phyloP scores from a whole-genome alignment of 352 stramenopile genomes.

The Pythium grandisporangium region DNA sequence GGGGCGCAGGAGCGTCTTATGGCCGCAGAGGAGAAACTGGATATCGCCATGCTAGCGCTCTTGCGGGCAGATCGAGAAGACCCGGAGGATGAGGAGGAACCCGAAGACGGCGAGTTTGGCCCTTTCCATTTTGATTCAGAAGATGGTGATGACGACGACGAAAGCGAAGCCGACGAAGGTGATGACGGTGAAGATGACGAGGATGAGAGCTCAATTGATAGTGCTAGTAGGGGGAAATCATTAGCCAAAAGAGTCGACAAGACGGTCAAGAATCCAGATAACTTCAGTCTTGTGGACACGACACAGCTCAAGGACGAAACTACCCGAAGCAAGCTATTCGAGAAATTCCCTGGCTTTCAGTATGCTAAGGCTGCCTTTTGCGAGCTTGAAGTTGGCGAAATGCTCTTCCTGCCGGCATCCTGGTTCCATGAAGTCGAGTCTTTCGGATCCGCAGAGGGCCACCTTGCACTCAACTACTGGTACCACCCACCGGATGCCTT shows the following conservation, averaged over 20 bases:
- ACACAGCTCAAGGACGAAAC: slow-evolving; percentile 22
- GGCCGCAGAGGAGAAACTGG: slow-evolving; percentile 45
- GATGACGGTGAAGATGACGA: slow-evolving; percentile 20
- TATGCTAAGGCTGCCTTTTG: slow-evolving; percentile 53
- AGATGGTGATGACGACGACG: slow-evolving; percentile 44
- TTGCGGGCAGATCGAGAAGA: slow-evolving; percentile 53
- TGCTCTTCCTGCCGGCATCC: slow-evolving; percentile 94
- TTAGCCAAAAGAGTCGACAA: slow-evolving; percentile 23
- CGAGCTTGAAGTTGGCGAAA: slow-evolving; percentile 87
- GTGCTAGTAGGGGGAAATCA: too few relatives aligned
- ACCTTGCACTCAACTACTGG: slow-evolving; percentile 88
- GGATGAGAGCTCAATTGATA: too few relatives aligned
- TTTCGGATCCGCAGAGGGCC: slow-evolving; percentile 45
- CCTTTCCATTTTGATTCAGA: slow-evolving; percentile 42
- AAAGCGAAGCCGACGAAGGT: slow-evolving; percentile 16
- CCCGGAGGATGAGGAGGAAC: slow-evolving; percentile 15
- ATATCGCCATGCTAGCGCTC: slow-evolving; percentile 68
- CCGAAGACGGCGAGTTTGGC: slow-evolving; percentile 34
- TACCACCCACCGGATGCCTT: slow-evolving; percentile 75
- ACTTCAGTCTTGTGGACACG: slow-evolving; percentile 70
- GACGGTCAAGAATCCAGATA: slow-evolving; percentile 59
- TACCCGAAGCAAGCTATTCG: slow-evolving; percentile 18
- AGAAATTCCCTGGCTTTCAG: slow-evolving; percentile 49
- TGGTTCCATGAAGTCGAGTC: slow-evolving; percentile 98
- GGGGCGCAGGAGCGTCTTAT: slow-evolving; percentile 40